These are phyloP conservation scores for Rhodosporidiobolus sp. DNA, from an alignment of 768 basidiomycete species.

Conservation along the genomic window DNA sequence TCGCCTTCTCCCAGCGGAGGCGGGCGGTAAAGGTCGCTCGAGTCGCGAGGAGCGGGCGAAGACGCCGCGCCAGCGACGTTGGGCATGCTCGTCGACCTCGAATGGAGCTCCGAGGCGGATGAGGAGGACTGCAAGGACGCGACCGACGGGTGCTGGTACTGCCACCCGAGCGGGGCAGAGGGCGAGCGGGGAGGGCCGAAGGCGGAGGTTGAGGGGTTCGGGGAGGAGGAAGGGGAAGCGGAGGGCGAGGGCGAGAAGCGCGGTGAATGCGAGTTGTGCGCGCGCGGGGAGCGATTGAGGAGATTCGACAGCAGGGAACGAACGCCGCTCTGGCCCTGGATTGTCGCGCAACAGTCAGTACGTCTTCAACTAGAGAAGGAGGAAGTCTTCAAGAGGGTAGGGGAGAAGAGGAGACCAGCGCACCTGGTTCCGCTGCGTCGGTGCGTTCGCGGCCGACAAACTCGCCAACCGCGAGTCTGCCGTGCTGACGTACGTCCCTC, in stretches of 20 bases:
- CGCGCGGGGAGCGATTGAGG: constrained; percentile 21
- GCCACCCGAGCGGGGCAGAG: background rate
- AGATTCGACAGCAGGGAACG: constrained; percentile 27
- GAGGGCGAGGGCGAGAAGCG: background rate
- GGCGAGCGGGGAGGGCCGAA: constrained; percentile 5
- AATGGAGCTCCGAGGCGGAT: background rate
- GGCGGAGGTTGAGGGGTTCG: constrained; percentile 1
- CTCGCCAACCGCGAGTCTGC: constrained; percentile 21
- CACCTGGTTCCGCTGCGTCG: background rate
- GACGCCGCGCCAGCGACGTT: background rate
- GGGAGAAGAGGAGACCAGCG: background rate
- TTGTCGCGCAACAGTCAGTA: no score
- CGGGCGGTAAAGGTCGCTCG: constrained; percentile 6
- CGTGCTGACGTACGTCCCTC: constrained; percentile 14
- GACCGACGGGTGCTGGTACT: constrained; percentile 7
- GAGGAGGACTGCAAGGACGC: background rate
- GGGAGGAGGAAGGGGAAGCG: background rate
- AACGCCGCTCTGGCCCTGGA: background rate
- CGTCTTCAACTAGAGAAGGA: no score
- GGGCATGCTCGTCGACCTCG: constrained; percentile 10
- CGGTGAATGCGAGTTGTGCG: background rate
- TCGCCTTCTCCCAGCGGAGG: background rate
- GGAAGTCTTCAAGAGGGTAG: no score
- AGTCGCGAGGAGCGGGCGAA: background rate
- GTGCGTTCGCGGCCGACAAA: background rate